Evolutionary conservation across 805 yeast species (phyloP), one percentile per base, ranked within the genome.

Genomic region (Wickerhamiella spandovensis): DNA sequence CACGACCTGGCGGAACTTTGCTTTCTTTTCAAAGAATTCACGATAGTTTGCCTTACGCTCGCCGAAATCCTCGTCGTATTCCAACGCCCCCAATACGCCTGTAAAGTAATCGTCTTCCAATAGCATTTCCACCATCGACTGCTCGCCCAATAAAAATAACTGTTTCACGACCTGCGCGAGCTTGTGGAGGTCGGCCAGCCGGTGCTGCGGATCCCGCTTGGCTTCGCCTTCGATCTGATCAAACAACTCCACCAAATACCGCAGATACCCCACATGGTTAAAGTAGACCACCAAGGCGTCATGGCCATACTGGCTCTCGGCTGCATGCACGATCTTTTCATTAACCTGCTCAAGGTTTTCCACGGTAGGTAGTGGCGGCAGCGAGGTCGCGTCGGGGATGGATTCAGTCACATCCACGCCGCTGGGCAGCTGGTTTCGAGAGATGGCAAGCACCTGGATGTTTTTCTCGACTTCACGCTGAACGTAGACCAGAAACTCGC

Each of bases 61-160:
- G 1, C 96, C 95, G 59, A 76, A 86, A 51, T 85, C 95, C 0
- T 92, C 84, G 63, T 92, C 97, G 64, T 64, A 83, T 64, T 92
- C 98, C 45, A 90, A 66, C 12, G 87, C 82, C 0, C 95, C 95
- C 12, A 82, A 75, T 3, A 86, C 67, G 1, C 84, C 83, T 58
- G 71, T 60, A 44, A 81, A 71, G 41, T 70, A 59, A 7, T 71
- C 72, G 53, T 79, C 82, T 13, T 71, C 72, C 2, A 80, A 67
- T 52, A 84, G 69, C n/a, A 69, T 57, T 49, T 82, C 86, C 44
- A 82, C 63, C 5, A 84, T 70, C 13, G 70, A 65, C 25, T 76
- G 68, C 55, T 89, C 96, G 59, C 84, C 86, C 65, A 82, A 81
- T 25, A 83, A 68, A 18, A 87, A 58, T 22, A 68, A 54, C 43